These are phyloP conservation scores for Paraphaeosphaeria minitans DNA, from an alignment of 2,329 filamentous ascomycete genomes.

Conservation along the genomic window DNA sequence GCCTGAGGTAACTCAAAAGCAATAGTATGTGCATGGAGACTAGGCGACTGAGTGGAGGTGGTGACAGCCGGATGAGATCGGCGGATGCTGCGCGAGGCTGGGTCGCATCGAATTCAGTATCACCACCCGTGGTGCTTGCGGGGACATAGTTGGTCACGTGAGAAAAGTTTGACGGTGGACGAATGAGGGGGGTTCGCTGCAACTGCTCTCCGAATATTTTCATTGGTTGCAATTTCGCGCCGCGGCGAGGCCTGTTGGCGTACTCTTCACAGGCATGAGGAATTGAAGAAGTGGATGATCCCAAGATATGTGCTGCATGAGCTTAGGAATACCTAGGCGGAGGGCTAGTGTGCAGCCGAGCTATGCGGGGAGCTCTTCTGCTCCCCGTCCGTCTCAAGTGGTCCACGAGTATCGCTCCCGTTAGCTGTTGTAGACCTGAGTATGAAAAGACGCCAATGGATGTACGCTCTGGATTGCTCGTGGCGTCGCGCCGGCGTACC, in stretches of 20 bases:
- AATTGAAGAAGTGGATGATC: background rate
- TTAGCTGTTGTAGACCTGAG: conserved; percentile 4
- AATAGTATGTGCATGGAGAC: conserved; percentile 11
- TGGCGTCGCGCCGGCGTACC: conserved; percentile 3
- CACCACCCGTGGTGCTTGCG: background rate
- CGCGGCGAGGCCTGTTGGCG: background rate
- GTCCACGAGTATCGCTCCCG: background rate
- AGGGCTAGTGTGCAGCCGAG: background rate
- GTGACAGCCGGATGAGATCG: conserved; percentile 2
- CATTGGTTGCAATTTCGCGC: background rate
- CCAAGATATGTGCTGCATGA: background rate
- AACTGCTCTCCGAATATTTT: background rate
- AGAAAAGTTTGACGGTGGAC: background rate
- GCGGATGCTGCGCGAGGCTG: conserved; percentile 9
- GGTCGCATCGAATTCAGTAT: background rate
- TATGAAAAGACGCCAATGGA: background rate
- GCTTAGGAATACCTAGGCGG: background rate
- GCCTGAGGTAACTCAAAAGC: conserved; percentile 9
- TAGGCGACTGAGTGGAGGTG: conserved; percentile 5
- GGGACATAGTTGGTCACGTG: background rate
- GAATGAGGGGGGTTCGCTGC: background rate
- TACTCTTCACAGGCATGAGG: background rate
- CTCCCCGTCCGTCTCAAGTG: background rate
- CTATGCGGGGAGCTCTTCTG: background rate
- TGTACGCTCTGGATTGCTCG: conserved; percentile 1